Conservation (phyloP, 2,329 filamentous ascomycete species). For the Claviceps spartinae region DNA sequence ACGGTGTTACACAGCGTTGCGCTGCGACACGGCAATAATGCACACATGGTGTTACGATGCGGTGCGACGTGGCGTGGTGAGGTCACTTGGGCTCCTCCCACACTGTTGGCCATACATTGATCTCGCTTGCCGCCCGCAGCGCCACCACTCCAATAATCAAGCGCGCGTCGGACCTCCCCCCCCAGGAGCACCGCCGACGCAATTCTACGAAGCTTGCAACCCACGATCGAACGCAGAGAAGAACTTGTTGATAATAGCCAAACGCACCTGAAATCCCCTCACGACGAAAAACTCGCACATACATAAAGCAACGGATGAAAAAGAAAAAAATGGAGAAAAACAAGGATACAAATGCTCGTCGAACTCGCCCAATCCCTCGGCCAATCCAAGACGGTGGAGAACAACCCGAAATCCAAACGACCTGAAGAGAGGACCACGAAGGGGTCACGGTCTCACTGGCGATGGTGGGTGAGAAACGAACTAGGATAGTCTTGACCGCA, state of each 20-base stretch:
- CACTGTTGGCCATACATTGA: no score
- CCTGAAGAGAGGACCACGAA: neutral
- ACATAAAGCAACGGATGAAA: neutral
- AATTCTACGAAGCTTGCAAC: no score
- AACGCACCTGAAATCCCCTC: no score
- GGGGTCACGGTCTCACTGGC: neutral
- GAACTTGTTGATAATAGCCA: no score
- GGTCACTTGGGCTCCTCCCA: neutral
- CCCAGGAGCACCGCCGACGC: no score
- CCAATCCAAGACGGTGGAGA: neutral
- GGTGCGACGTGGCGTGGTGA: neutral
- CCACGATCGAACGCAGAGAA: no score
- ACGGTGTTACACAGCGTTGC: neutral
- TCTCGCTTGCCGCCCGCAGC: no score
- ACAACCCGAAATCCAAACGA: neutral
- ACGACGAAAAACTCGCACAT: no score
- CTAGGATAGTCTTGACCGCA: neutral
- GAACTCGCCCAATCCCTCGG: neutral
- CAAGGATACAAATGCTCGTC: neutral
- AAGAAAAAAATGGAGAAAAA: neutral
- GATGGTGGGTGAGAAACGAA: neutral
- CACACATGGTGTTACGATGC: no score
- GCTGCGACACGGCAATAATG: neutral
- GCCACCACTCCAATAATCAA: no score
- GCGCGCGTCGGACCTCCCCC: no score